Evolutionary conservation across 2,329 filamentous ascomycete species (phyloP).

Genomic region (Fusarium sp.): DNA sequence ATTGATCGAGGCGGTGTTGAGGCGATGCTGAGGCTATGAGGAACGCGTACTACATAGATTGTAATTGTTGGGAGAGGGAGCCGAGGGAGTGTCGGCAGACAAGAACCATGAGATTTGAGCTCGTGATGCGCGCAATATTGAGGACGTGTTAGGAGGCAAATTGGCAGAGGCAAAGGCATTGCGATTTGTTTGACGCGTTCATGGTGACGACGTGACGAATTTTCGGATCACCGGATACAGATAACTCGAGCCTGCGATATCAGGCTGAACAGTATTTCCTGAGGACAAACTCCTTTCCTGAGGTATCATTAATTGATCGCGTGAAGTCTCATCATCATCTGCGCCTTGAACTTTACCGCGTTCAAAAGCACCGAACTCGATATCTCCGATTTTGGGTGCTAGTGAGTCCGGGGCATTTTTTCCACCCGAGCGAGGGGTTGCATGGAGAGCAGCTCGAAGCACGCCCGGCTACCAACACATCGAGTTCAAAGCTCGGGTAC

Average conservation of each 20-base stretch:
- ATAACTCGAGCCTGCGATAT: background rate
- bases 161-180: background rate
- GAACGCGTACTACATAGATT: background rate
- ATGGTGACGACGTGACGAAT: background rate
- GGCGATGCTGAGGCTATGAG: constrained; percentile 11
- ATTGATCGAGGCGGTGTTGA: constrained; percentile 14
- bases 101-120: background rate
- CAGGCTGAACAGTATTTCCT: background rate
- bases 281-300: background rate
- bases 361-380: no score
- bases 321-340: background rate
- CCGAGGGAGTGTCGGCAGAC: background rate
- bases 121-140: background rate
- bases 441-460: background rate
- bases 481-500: background rate
- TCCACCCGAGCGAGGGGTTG: no score
- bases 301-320: background rate
- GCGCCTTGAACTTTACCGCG: background rate
- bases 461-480: background rate
- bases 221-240: background rate
- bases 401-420: no score
- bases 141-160: background rate
- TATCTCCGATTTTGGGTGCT: no score
- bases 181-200: background rate
- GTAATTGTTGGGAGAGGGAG: background rate